A percentile compares a stretch with the other conserved stretches of the same genome.
Evolutionary conservation across 208 protist species (phyloP).

Genomic region (Lotmaria passim): DNA sequence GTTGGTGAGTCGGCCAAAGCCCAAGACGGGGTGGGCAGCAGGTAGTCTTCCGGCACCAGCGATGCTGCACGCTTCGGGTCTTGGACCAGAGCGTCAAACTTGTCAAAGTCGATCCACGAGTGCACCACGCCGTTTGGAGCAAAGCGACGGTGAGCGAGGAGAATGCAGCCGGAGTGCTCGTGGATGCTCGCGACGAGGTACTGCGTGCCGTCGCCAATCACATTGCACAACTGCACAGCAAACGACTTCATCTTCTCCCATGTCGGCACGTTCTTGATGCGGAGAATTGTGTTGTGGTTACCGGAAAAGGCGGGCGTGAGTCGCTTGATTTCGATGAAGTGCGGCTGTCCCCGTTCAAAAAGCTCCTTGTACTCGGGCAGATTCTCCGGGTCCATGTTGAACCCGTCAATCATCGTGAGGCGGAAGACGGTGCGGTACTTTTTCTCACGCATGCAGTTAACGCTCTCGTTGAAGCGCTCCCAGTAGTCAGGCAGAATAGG

Average conservation of each 20-base stretch:
- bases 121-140: constrained; percentile 62
- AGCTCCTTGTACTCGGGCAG: constrained; percentile 90
- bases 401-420: constrained; percentile 96
- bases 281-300: constrained; percentile 74
- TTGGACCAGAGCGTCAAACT: constrained; percentile 67
- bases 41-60: constrained; percentile 75
- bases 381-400: constrained; percentile 92
- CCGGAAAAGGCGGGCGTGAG: constrained; percentile 93
- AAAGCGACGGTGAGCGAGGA: constrained; percentile 83
- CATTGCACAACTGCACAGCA: constrained; percentile 58
- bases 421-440: constrained; percentile 96
- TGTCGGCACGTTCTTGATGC: constrained; percentile 94
- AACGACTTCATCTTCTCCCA: constrained; percentile 90
- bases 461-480: constrained; percentile 93
- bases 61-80: constrained; percentile 34
- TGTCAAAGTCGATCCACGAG: constrained; percentile 92
- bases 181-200: constrained; percentile 87
- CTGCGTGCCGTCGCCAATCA: constrained; percentile 56
- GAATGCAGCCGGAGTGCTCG: constrained; percentile 90
- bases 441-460: constrained; percentile 88
- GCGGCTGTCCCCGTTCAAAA: constrained; percentile 83
- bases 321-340: constrained; percentile 95
- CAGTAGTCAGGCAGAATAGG: constrained; percentile 94
- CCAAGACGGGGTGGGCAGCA: constrained; percentile 79
- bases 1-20: constrained; percentile 58